A percentile compares a stretch with the other conserved stretches of the same genome.
These are phyloP conservation scores for Abeoforma whisleri DNA, from an alignment of 78 protist genomes.

Conservation along the genomic window DNA sequence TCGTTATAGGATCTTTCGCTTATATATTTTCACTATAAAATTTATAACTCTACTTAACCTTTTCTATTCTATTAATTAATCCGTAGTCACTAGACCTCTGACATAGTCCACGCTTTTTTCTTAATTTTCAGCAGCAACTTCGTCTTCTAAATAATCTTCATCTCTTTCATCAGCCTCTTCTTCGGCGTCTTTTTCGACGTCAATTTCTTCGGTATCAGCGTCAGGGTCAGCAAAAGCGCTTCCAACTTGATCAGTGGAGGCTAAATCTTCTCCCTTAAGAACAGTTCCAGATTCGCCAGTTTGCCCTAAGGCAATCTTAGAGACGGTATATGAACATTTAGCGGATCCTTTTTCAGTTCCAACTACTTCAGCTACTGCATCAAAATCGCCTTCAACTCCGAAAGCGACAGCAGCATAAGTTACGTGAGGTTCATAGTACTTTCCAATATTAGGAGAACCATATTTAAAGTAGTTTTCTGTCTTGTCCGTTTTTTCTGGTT, in stretches of 20 bases:
- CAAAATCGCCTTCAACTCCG: slow-evolving; percentile 3
- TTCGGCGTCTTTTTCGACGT: no score
- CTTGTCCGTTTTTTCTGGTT: slow-evolving; percentile 16
- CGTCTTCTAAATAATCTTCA: no score
- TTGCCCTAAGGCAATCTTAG: slow-evolving; percentile 15
- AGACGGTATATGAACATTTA: slow-evolving; percentile 1
- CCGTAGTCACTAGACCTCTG: no score
- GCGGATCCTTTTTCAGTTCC: slow-evolving; percentile 11
- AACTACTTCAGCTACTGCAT: slow-evolving; percentile 31
- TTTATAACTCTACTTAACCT: no score
- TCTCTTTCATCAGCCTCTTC: no score
- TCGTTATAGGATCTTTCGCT: no score
- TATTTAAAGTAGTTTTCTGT: neutral
- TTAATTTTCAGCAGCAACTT: no score
- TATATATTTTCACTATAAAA: no score
- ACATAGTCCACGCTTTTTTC: no score
- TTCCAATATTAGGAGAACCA: slow-evolving; percentile 23
- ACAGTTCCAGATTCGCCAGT: slow-evolving; percentile 20
- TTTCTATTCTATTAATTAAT: no score
- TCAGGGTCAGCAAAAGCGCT: no score
- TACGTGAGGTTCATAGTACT: slow-evolving; percentile 6
- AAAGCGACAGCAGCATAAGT: slow-evolving; percentile 26
- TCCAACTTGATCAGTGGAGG: slow-evolving; percentile 13
- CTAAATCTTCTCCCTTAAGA: slow-evolving; percentile 1
- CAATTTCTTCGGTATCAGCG: no score